Base-by-base conservation (phyloP, 805 yeast genomes). In the Peterozyma xylosa region DNA sequence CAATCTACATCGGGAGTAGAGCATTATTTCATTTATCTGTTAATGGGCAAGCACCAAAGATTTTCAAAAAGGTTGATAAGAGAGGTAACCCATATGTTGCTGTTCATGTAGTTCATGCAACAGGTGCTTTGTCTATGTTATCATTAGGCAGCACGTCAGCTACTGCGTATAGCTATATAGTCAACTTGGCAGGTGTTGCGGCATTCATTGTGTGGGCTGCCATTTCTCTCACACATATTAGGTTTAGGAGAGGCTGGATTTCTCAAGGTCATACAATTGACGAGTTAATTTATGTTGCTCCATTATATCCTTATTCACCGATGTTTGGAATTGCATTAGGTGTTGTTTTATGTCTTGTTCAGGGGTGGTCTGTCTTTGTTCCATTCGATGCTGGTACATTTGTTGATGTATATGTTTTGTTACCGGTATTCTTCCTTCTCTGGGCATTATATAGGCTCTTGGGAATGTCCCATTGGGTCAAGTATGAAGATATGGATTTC, bases 151-250 rank as follows among this genome's bases (percentile, higher is more conserved):
- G 80, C 6, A 83, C 85, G 43, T 79, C 85, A 1, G 71, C 81
- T 2, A 56, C 64, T 34, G 86, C 86, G 2, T 81, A 78, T 60
- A 56, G 52, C 32, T 81, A 80, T 55, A 78, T 80, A 51, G 79
- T 78, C 39, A 78, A 76, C 53, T 60, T 81, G 37, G 70, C 82
- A 3, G 86, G 87, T 47, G 83, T 82, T 17, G 77, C 83, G 2
- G 78, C 80, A 3, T 82, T 81, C 46, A 67, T 81, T 40, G 86
- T 80, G 2, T 81, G 87, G 88, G 82, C 80, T 7, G 62, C 71
- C 11, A 74, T 80, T 21, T 70, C 79, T 16, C 64, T 71, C 41
- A 69, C 74, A 33, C 86, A 82, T 49, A 46, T 80, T 14, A 62
- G 85, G 37, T 79, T 81, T 56, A 69, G 87, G 50, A 50, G 50